phyloP scores from a whole-genome alignment of 164 flowering plant species.

The Liriodendron chinense region DNA sequence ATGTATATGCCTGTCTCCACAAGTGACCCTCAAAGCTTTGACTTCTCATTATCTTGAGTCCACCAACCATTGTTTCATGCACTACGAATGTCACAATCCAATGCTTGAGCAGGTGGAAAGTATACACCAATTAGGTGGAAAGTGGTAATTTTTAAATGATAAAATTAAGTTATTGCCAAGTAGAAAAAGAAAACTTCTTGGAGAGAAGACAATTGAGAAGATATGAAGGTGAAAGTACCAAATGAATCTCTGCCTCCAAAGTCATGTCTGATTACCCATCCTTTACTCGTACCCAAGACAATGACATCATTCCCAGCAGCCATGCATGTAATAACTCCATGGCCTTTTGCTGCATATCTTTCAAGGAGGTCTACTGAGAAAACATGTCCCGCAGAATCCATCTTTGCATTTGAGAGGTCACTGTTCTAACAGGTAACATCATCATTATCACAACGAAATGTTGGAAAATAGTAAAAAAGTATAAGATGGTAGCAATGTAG shows the following conservation, averaged over 20 bases:
- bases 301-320: conserved; percentile 97
- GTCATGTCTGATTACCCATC: conserved; percentile 93
- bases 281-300: conserved; percentile 86
- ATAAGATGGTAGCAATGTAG: too few relatives aligned
- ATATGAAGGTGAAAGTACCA: conserved; percentile 37
- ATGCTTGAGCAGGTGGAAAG: too few relatives aligned
- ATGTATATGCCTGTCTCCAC: too few relatives aligned
- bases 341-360: conserved; percentile 85
- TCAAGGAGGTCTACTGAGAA: conserved; percentile 89
- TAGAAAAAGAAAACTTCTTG: neutral
- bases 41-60: too few relatives aligned
- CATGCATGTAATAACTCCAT: conserved; percentile 87
- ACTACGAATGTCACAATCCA: too few relatives aligned
- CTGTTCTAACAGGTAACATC: neutral
- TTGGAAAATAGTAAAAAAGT: too few relatives aligned
- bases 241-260: conserved; percentile 87
- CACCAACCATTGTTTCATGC: too few relatives aligned
- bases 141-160: too few relatives aligned
- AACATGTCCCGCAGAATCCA: conserved; percentile 70
- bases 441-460: neutral
- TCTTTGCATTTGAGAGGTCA: conserved; percentile 19
- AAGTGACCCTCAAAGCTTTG: too few relatives aligned
- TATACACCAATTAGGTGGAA: too few relatives aligned
- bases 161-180: too few relatives aligned
- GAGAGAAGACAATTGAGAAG: neutral